phyloP scores from a whole-genome alignment of 1,284 basidiomycete genomes.

The Pseudozyma pruni region DNA sequence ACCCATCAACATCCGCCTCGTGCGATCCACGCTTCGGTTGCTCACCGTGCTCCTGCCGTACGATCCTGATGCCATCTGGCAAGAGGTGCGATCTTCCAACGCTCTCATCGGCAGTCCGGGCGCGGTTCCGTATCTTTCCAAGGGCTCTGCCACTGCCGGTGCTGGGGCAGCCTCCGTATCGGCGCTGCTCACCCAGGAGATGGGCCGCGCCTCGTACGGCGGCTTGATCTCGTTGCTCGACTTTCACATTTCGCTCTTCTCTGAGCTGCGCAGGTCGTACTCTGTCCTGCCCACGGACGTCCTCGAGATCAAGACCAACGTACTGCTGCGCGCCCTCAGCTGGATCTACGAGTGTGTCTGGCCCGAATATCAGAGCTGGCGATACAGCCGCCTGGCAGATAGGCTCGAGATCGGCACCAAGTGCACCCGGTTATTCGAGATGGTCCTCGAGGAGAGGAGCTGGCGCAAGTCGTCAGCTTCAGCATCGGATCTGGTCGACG shows the following conservation, averaged over 20 bases:
- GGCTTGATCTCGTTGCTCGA: constrained; percentile 82
- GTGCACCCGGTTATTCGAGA: constrained; percentile 76
- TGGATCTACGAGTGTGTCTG: constrained; percentile 87
- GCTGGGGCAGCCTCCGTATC: constrained; percentile 63
- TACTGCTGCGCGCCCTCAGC: constrained; percentile 78
- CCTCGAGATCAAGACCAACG: constrained; percentile 80
- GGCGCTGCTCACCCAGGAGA: constrained; percentile 78
- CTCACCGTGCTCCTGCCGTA: constrained; percentile 80
- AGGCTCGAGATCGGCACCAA: constrained; percentile 81
- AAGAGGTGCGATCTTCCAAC: constrained; percentile 81
- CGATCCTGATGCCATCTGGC: constrained; percentile 83
- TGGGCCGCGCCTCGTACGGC: constrained; percentile 78
- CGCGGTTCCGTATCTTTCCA: constrained; percentile 31
- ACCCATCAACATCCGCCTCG: constrained; percentile 74
- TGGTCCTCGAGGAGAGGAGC: constrained; percentile 73
- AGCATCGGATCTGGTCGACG: constrained; percentile 61
- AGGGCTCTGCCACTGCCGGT: constrained; percentile 9
- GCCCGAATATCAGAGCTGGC: constrained; percentile 84
- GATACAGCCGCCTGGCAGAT: constrained; percentile 79
- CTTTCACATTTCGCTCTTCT: constrained; percentile 79
- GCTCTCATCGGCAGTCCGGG: constrained; percentile 75
- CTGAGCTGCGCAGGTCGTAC: constrained; percentile 76
- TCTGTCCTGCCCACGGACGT: constrained; percentile 72
- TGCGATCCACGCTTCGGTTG: constrained; percentile 81
- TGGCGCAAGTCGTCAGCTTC: constrained; percentile 19